These are phyloP conservation scores for Chaetomiaceae sp. DNA, from an alignment of 2,329 filamentous ascomycete genomes.

Conservation along the genomic window DNA sequence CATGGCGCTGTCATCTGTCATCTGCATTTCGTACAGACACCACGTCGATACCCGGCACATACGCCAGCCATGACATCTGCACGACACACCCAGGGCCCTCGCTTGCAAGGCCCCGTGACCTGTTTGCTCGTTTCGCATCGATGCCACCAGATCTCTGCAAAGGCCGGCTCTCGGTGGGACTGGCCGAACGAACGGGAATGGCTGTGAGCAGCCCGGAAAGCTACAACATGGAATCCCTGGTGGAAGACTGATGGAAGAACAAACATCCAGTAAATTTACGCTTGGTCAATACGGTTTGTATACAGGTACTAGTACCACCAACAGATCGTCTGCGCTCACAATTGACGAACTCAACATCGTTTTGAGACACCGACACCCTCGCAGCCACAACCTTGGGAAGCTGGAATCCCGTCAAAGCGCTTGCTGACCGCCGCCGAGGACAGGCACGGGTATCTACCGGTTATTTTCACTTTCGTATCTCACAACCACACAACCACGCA, in stretches of 20 bases:
- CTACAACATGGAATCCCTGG: too few relatives aligned
- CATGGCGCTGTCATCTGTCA: neutral
- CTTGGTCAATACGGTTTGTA: too few relatives aligned
- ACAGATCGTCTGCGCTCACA: too few relatives aligned
- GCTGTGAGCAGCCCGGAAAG: too few relatives aligned
- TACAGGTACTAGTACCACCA: too few relatives aligned
- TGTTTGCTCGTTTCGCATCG: neutral
- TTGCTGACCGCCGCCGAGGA: neutral
- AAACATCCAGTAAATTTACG: neutral
- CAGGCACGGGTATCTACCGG: neutral
- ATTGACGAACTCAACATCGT: too few relatives aligned
- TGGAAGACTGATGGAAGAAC: neutral
- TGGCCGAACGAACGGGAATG: too few relatives aligned
- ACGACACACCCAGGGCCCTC: neutral
- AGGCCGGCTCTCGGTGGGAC: too few relatives aligned
- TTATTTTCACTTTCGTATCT: neutral
- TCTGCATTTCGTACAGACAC: neutral
- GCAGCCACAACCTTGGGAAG: neutral
- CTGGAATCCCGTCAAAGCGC: neutral
- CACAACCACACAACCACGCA: too few relatives aligned
- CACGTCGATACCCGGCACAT: too few relatives aligned
- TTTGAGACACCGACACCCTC: too few relatives aligned
- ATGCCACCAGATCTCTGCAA: too few relatives aligned
- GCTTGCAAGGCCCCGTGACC: neutral
- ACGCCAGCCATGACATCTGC: neutral